phyloP scores from a whole-genome alignment of 768 basidiomycete genomes.

The Mrakia hoshinonis region DNA sequence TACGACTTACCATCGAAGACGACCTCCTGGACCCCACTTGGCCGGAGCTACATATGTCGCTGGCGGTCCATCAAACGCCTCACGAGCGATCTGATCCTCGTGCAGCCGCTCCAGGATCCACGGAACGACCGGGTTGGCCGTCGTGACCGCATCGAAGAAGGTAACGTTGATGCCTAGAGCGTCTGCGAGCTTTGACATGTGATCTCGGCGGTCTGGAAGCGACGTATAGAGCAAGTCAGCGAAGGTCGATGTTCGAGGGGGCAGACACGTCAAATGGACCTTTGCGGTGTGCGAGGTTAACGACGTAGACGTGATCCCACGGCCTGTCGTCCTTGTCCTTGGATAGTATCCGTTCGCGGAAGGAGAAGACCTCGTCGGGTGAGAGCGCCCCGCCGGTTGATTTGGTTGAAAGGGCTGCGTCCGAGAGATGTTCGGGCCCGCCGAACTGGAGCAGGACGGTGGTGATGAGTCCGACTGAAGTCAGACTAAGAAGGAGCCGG shows the following conservation, averaged over 20 bases:
- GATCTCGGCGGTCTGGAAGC: conserved; percentile 31
- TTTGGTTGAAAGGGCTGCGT: not conserved
- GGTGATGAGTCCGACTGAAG: not conserved
- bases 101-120: conserved; percentile 36
- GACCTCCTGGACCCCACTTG: not conserved
- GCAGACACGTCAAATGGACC: not conserved
- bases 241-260: not conserved
- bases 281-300: conserved; percentile 32
- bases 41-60: not conserved
- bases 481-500: not conserved
- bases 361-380: not conserved
- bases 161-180: conserved; percentile 34
- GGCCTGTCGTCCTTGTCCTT: not conserved
- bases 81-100: conserved; percentile 7
- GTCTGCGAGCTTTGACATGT: conserved; percentile 33
- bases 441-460: not conserved
- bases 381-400: not conserved
- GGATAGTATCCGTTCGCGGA: not conserved
- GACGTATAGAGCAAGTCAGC: no score
- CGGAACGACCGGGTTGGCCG: conserved; percentile 31
- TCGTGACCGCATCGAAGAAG: conserved; percentile 35
- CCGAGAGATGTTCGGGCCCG: not conserved
- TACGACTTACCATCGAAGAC: not conserved
- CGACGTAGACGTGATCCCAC: conserved; percentile 34
- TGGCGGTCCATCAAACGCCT: not conserved